A percentile compares a stretch with the other conserved stretches of the same genome.
Evolutionary conservation across 2,329 filamentous ascomycete species (phyloP).

Genomic region (Leptographium galeiforme): DNA sequence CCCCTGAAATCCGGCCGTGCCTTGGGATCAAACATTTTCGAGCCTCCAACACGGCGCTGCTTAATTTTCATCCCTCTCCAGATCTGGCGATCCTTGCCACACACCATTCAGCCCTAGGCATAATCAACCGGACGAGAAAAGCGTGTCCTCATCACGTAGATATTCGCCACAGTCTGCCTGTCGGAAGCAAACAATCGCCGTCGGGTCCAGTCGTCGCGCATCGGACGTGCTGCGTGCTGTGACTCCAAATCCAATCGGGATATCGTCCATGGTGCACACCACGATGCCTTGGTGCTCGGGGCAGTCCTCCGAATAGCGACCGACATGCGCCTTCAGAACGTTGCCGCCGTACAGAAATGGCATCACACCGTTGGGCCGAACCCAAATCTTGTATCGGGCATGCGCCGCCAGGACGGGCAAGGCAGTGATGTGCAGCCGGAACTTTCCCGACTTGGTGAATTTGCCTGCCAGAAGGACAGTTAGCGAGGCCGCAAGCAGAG

Average conservation of each 20-base stretch:
- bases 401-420: constrained; percentile 79
- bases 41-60: too few species aligned
- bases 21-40: too few species aligned
- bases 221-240: constrained; percentile 81
- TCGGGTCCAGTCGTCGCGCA: constrained; percentile 73
- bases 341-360: constrained; percentile 93
- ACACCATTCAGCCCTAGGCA: not conserved
- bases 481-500: not conserved
- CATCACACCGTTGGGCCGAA: constrained; percentile 94
- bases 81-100: not conserved
- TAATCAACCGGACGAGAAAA: constrained; percentile 32
- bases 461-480: constrained; percentile 43
- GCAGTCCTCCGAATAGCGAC: constrained; percentile 78
- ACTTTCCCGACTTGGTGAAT: constrained; percentile 94
- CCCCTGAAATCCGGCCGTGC: too few species aligned
- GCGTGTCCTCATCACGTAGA: constrained; percentile 63
- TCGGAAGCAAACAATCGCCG: constrained; percentile 75
- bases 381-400: constrained; percentile 93
- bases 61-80: not conserved
- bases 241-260: constrained; percentile 83
- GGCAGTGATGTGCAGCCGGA: constrained; percentile 81
- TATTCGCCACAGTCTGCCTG: constrained; percentile 95
- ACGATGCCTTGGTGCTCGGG: constrained; percentile 88
- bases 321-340: constrained; percentile 58
- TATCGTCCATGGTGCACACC: constrained; percentile 85